Conservation (phyloP, 2,329 filamentous ascomycete species). For the Myriosclerotinia scirpicola region DNA sequence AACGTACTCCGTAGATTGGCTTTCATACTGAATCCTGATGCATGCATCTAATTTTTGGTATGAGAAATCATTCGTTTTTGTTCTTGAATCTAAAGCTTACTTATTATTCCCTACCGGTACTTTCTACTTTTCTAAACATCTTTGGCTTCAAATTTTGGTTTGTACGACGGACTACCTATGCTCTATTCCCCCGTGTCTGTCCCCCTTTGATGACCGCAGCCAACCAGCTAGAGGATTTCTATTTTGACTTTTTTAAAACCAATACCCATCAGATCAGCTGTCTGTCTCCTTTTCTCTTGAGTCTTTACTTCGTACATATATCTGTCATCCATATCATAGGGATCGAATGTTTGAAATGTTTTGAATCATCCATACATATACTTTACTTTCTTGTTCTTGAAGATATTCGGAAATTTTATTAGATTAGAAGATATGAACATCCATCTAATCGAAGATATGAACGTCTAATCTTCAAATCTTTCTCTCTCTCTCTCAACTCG, state of each 20-base stretch:
- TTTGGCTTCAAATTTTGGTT: conserved; percentile 1
- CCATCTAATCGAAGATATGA: conserved; percentile 2
- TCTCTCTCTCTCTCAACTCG: neutral
- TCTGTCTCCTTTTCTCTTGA: neutral
- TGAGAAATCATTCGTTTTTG: neutral
- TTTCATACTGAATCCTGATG: neutral
- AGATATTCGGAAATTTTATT: neutral
- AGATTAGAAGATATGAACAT: conserved; percentile 1
- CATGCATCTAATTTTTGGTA: neutral
- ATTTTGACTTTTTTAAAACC: conserved; percentile 8
- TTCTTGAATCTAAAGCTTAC: no score
- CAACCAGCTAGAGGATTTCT: neutral
- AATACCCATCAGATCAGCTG: neutral
- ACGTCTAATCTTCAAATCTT: neutral
- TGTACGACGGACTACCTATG: conserved; percentile 5
- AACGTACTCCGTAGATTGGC: neutral
- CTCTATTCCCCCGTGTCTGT: neutral
- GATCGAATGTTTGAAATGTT: neutral
- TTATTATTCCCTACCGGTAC: no score
- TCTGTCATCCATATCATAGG: neutral
- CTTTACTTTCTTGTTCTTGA: neutral
- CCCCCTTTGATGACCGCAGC: conserved; percentile 13
- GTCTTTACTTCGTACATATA: no score
- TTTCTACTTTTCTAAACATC: neutral
- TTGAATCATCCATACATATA: neutral